Base-by-base conservation (phyloP, 2,329 filamentous ascomycete species). In the Aspergillus chevalieri region DNA sequence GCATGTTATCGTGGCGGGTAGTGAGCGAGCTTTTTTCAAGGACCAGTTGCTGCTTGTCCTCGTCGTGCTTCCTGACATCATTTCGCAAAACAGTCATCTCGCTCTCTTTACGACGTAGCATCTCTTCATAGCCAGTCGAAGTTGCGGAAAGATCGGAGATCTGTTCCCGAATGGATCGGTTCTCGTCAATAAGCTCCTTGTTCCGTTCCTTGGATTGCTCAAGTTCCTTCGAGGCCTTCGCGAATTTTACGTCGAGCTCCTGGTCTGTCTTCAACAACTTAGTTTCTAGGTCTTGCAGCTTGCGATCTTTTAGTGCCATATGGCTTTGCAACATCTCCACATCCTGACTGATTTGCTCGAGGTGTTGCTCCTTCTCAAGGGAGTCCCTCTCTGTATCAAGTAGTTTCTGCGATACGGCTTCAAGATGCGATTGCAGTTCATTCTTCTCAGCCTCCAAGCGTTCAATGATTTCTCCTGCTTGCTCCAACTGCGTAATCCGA, bases 291-390 rank as follows among this genome's bases (percentile, higher is more conserved):
- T 98, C 93, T 49, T 88, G 84, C 4, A 89, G 76, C 67, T 97
- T 98, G 49, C 89, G 84, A 48, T 96, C 91, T 68, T 95, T 95
- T 52, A 97, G 72, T 47, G 82, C 81, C 10, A 98, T 74, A 58
- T 97, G 92, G 58, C 91, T 97, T 59, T 92, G 86, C 4, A 98
- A 80, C 81, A 96, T 87, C 65, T 88, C 89, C 58, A 96, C 82
- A 60, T 98, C 90, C 54, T 90, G 87, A 44, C 82, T 82, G 15
- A 98, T 75, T 9, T 79, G 81, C 36, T 87, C 81, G 64, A 97
- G 87, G 53, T 89, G 83, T 56, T 83, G 81, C 54, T 85, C 88
- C 47, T 87, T 82, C 62, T 91, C 81, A 0, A 85, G 83, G 56
- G 88, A 86, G 44, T 80, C 80, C 49, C 78, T 77, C 39, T 88